These are phyloP conservation scores for Lachnellula cervina DNA, from an alignment of 2,329 filamentous ascomycete species.

Conservation along the genomic window DNA sequence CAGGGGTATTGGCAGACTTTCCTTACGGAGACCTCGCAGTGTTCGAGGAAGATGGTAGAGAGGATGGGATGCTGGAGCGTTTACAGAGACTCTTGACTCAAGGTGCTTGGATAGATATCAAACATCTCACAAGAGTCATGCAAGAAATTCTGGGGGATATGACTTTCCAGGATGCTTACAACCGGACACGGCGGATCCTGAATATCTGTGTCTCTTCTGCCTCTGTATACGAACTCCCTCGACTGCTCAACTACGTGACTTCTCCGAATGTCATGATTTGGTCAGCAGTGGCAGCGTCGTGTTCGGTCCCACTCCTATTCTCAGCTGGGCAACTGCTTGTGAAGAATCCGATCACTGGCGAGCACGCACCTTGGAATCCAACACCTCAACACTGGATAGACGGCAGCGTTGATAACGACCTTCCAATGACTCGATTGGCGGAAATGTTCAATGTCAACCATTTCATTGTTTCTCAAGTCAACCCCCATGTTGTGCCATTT, in stretches of 20 bases:
- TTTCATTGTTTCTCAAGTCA: conserved; percentile 96
- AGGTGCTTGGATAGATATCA: conserved; percentile 80
- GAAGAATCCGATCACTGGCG: conserved; percentile 77
- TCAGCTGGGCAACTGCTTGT: conserved; percentile 72
- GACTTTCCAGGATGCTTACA: conserved; percentile 94
- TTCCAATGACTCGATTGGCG: conserved; percentile 82
- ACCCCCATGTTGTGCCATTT: conserved; percentile 89
- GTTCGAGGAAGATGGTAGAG: conserved; percentile 53
- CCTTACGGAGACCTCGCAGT: conserved; percentile 59
- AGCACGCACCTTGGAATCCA: conserved; percentile 78
- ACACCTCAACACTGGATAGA: conserved; percentile 86
- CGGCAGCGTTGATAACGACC: conserved; percentile 88
- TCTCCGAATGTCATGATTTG: conserved; percentile 93
- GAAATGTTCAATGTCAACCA: conserved; percentile 99
- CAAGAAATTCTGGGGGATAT: conserved; percentile 75
- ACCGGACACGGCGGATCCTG: conserved; percentile 83
- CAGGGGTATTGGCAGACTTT: conserved; percentile 51
- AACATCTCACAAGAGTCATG: conserved; percentile 78
- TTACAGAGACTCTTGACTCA: conserved; percentile 71
- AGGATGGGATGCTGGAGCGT: conserved; percentile 63
- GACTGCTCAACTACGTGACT: conserved; percentile 87
- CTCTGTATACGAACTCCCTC: conserved; percentile 79
- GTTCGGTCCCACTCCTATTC: conserved; percentile 85
- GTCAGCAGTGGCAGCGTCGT: conserved; percentile 94
- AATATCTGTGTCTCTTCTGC: conserved; percentile 92